Base-by-base conservation (phyloP, 345 rosid genomes). In the Streptanthus diversifolius region DNA sequence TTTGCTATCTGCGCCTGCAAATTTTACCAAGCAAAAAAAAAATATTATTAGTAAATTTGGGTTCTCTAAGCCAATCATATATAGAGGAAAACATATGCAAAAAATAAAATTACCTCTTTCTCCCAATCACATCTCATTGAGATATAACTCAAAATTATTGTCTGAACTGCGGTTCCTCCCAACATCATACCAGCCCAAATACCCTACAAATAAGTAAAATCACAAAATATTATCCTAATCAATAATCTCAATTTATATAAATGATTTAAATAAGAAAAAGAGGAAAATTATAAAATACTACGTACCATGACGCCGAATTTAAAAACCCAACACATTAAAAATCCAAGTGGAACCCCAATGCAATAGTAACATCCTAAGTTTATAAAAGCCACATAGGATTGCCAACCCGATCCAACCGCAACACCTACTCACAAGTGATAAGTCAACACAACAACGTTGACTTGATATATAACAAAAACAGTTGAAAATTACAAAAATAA, bases 391-490 rank as follows among this genome's bases (percentile, higher is more conserved):
- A 91, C 93, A 7, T 83, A 83, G 1, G 93, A 85, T 79, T 91
- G 97, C 97, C 96, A 95, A 5, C 99, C 99, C 5, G 97, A 95
- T 51, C 99, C 99, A 48, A 95, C 88, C 5, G 99, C 97, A 33
- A 95, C 97, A 45, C 99, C 97, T 91, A 48, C 1, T 9, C 43
- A 73, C 21, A 17, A 1, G 8, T 35, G 7, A 52, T 19, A 63
- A 15, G 30, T 48, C 55, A 45, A 63, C 35, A 30, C 11, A 72
- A 53, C 21, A 21, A 9, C 18, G 0, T 73, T 73, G 27, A 33
- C 36, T 72, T 8, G 2, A 9, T 30, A 32, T 8, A n/a, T 15
- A 55, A 30, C 12, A 11, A 24, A 19, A 49, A 18, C 4, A 40
- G n/a, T n/a, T n/a, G n/a, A 1, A 45, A 33, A 29, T 1, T 1